Base-by-base conservation (phyloP, 257 asterid species). In the Fraxinus americana region DNA sequence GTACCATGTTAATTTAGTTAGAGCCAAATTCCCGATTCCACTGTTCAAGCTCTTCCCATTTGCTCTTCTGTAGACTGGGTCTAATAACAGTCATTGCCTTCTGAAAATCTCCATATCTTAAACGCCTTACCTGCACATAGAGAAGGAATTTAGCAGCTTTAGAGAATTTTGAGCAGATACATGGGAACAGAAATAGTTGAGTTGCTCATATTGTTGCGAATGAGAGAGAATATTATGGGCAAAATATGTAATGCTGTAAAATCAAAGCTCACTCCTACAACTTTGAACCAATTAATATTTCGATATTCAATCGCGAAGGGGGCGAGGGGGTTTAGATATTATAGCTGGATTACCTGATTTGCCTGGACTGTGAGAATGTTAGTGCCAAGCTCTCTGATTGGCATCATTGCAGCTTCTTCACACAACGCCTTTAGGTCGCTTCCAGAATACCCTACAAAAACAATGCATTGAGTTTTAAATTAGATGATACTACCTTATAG, bases 321-420 rank as follows among this genome's bases (percentile, higher is more conserved):
- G 23, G 65, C 0, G 65, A 2, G 29, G 63, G 23, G 21, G 25
- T 34, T 34, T 34, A 34, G 5, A 43, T 69, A 25, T 7, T 16
- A 70, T 54, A 72, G 50, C 45, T 39, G 72, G 73, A 74, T 69
- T 61, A 93, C 99, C 97, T 95, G 96, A 82, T 88, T 87, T 70
- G 92, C 95, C 57, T 84, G 77, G 75, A 93, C 86, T 7, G 88
- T 91, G 7, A 93, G 97, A 85, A 95, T 87, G 85, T 95, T 80
- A 16, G 94, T 78, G 78, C 99, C 98, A 57, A 95, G 97, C 88
- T 95, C 99, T 88, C 99, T 86, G 78, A 95, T 89, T 69, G 99
- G 99, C 97, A 93, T 89, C 98, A 93, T 91, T 72, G 99, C 99
- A 77, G 99, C 99, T 84, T 95, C 99, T 81, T 84, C 94, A 41